phyloP scores from a whole-genome alignment of 2,329 filamentous ascomycete genomes.

The Colletotrichum sp. region DNA sequence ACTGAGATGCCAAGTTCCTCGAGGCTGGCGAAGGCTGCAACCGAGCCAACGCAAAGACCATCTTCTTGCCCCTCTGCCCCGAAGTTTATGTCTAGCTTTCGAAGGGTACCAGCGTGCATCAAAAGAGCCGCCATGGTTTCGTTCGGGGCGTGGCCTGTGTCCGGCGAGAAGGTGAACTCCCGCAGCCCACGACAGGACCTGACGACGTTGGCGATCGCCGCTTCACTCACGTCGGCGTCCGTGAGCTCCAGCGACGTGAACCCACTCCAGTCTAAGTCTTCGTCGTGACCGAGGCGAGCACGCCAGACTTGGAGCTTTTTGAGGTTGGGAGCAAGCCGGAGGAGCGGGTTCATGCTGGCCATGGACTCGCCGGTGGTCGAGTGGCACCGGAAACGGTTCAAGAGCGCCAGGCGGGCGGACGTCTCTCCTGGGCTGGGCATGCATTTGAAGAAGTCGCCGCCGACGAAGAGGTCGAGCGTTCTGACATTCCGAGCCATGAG shows the following conservation, averaged over 20 bases:
- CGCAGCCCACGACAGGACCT: neutral
- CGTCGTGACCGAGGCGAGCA: neutral
- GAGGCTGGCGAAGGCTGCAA: neutral
- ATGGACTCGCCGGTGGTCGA: neutral
- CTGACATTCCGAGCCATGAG: neutral
- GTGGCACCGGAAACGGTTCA: neutral
- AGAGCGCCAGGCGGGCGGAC: neutral
- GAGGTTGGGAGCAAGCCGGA: neutral
- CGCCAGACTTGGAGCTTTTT: neutral
- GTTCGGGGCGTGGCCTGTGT: neutral
- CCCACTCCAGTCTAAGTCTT: neutral
- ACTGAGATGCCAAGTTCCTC: neutral
- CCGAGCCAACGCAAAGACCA: neutral
- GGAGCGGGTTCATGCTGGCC: neutral
- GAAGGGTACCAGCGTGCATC: neutral
- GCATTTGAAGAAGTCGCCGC: neutral
- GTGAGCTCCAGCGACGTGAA: neutral
- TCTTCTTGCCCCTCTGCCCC: neutral
- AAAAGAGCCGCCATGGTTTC: neutral
- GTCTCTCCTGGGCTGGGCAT: neutral
- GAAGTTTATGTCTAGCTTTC: neutral
- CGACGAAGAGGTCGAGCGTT: neutral
- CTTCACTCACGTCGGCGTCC: neutral
- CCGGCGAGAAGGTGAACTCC: neutral
- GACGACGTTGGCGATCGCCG: neutral